phyloP scores from a whole-genome alignment of 2,329 filamentous ascomycete species.

The Apiospora malaysiana region DNA sequence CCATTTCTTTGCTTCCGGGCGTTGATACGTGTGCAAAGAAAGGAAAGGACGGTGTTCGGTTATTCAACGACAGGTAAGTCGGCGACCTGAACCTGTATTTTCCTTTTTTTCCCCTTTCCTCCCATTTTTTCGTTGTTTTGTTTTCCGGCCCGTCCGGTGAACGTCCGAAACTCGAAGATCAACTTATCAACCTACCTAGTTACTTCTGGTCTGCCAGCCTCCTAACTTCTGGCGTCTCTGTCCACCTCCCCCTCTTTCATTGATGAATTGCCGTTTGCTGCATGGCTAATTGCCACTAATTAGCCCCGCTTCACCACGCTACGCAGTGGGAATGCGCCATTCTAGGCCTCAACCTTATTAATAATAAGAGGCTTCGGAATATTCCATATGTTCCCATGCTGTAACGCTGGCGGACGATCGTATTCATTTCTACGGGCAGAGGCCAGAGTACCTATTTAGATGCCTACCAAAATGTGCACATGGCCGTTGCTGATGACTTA shows the following conservation, averaged over 20 bases:
- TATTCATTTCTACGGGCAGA: background rate
- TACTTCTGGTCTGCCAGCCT: background rate
- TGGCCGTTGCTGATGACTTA: constrained; percentile 13
- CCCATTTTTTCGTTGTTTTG: background rate
- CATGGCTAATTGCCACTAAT: background rate
- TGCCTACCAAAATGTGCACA: background rate
- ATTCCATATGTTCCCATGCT: constrained; percentile 2
- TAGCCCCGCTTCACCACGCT: background rate
- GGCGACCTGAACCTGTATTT: background rate
- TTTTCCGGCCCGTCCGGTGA: background rate
- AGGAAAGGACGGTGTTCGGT: background rate
- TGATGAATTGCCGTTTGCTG: constrained; percentile 6
- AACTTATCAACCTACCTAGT: too few relatives aligned
- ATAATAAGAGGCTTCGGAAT: background rate
- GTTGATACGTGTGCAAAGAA: background rate
- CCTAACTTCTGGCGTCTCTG: background rate
- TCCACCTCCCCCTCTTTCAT: background rate
- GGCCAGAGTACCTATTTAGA: constrained; percentile 8
- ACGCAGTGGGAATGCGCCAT: background rate
- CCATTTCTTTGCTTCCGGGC: background rate
- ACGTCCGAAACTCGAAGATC: background rate
- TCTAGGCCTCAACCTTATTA: constrained; percentile 13
- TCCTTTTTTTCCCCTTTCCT: background rate
- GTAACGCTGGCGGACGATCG: background rate
- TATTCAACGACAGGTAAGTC: background rate